These are phyloP conservation scores for Tulasnella calospora DNA, from an alignment of 768 basidiomycete genomes.

Conservation along the genomic window DNA sequence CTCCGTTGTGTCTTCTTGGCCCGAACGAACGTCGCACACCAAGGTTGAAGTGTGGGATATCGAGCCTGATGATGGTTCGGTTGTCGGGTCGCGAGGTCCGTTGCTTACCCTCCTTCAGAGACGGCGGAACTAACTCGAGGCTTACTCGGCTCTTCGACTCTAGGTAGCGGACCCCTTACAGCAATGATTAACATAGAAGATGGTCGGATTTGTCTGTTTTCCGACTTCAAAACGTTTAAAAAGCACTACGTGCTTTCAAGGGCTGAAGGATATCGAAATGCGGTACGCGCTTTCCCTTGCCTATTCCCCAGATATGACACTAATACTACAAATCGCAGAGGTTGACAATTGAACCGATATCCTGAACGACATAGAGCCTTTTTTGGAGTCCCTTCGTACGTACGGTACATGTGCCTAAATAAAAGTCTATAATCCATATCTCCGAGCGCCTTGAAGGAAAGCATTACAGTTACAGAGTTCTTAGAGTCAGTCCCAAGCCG, in stretches of 20 bases:
- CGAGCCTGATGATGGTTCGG: background rate
- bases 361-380: background rate
- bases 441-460: background rate
- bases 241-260: background rate
- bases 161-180: background rate
- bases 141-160: background rate
- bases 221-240: background rate
- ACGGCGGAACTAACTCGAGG: background rate
- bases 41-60: background rate
- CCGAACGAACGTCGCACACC: background rate
- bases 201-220: background rate
- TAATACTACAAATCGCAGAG: background rate
- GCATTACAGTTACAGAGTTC: background rate
- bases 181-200: background rate
- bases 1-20: background rate
- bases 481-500: background rate
- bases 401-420: background rate
- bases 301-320: background rate
- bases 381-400: background rate
- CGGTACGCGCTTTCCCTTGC: background rate
- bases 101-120: background rate
- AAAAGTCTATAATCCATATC: background rate
- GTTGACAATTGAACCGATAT: background rate
- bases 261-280: background rate
- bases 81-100: background rate